These are phyloP conservation scores for Panus rudis DNA, from an alignment of 768 basidiomycete species.

Conservation along the genomic window DNA sequence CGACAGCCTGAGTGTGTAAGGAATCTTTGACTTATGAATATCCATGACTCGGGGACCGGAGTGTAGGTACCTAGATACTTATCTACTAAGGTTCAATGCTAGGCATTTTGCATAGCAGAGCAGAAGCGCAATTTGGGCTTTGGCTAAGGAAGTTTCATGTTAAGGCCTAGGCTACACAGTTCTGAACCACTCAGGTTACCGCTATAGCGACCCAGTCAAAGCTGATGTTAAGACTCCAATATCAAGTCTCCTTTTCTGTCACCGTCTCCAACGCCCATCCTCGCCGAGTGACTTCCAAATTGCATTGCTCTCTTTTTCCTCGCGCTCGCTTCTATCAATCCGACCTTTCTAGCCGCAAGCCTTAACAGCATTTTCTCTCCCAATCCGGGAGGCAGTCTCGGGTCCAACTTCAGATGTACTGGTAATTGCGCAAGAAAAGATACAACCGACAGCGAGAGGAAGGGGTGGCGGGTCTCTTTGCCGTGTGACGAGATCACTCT, in stretches of 20 bases:
- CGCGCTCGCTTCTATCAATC: conserved; percentile 63
- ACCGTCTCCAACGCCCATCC: conserved; percentile 62
- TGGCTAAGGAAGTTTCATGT: too few species aligned
- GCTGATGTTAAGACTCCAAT: too few species aligned
- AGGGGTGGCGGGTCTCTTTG: conserved; percentile 89
- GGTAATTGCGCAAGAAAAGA: conserved; percentile 72
- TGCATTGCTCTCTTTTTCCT: conserved; percentile 96
- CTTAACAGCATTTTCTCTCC: conserved; percentile 90
- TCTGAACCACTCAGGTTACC: too few species aligned
- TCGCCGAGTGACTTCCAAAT: conserved; percentile 84
- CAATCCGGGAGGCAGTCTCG: conserved; percentile 59
- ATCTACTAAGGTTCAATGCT: too few species aligned
- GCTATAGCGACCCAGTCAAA: too few species aligned
- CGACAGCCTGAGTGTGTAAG: too few species aligned
- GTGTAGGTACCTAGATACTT: too few species aligned
- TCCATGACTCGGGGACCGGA: too few species aligned
- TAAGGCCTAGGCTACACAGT: too few species aligned
- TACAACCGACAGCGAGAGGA: conserved; percentile 75
- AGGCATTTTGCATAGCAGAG: too few species aligned
- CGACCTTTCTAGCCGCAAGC: conserved; percentile 62
- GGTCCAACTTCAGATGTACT: conserved; percentile 78
- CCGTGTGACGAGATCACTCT: conserved; percentile 87
- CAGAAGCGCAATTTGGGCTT: too few species aligned
- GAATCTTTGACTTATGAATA: too few species aligned
- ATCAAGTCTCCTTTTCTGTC: conserved; percentile 47